Evolutionary conservation across 75 land plant genomes (phyloP), one percentile per base, ranked within the genome.

Genomic region (Ceratopteris richardii): DNA sequence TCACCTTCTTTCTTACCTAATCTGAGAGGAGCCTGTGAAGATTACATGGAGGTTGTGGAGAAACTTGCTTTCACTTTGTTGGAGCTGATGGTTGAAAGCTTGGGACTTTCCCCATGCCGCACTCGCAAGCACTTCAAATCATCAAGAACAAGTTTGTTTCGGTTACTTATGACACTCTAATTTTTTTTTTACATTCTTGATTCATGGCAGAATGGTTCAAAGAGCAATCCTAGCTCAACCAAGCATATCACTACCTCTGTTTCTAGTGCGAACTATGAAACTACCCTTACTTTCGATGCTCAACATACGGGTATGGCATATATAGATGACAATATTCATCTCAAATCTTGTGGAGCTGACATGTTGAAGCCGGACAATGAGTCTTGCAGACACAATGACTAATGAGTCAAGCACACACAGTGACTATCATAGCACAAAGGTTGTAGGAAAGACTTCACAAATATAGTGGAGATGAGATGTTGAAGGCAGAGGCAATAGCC

Each of bases 401-500:
- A n/a, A n/a, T n/a, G n/a, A n/a, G n/a, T n/a, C n/a, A n/a, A n/a
- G n/a, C n/a, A n/a, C n/a, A n/a, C n/a, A 88, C 92, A 13, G 93
- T 87, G 0, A 80, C 77, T 40, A 78, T 91, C 7, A 84, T 91
- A 89, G 97, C 97, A 1, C 94, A 88, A 57, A 84, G 97, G 77
- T 65, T 91, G 65, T 77, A 79, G 36, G 97, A 91, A 29, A 78
- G 94, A 18, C 86, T 91, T 17, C 83, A 88, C 51, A 94, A 88
- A 61, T 91, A 88, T 56, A 75, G 82, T 62, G 94, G 93, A 10
- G 93, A 91, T 73, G 97, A 91, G 60, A 71, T 81, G 47, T 60
- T 92, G 62, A 92, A 88, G 63, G 98, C 87, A 36, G 98, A 92
- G 62, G 90, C 95, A 39, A 87, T 86, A 64, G 84, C 79, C 51